Conservation (phyloP, 345 rosid species). For the Melaleuca alternifolia region DNA sequence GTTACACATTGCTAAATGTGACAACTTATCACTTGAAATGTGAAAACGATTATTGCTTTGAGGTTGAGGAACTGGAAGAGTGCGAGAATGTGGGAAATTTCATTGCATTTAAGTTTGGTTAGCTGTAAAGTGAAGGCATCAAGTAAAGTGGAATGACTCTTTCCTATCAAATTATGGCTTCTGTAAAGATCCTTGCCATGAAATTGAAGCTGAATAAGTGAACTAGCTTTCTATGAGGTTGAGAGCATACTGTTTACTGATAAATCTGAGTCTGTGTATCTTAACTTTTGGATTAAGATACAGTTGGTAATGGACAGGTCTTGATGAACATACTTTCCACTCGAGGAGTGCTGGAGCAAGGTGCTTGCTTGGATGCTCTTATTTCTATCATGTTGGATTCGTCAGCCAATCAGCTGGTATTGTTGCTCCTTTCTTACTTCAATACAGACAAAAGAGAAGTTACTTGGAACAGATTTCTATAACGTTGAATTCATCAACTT, state of each 20-base stretch:
- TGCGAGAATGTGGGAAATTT: background rate
- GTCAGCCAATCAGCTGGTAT: conserved; percentile 87
- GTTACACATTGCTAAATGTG: background rate
- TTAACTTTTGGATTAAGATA: background rate
- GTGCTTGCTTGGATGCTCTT: conserved; percentile 89
- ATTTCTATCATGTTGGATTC: conserved; percentile 83
- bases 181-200: background rate
- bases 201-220: background rate
- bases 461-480: background rate
- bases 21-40: background rate
- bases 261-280: background rate
- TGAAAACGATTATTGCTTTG: background rate
- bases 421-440: background rate
- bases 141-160: background rate
- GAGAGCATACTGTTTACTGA: background rate
- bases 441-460: background rate
- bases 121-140: background rate
- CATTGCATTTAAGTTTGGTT: background rate
- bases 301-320: conserved; percentile 11
- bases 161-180: background rate
- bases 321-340: conserved; percentile 67
- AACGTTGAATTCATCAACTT: background rate
- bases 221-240: background rate
- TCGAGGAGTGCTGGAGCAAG: conserved; percentile 73
- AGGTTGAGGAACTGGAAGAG: background rate